Evolutionary conservation across 805 yeast species (phyloP).

Genomic region (Yamadazyma insecticola): DNA sequence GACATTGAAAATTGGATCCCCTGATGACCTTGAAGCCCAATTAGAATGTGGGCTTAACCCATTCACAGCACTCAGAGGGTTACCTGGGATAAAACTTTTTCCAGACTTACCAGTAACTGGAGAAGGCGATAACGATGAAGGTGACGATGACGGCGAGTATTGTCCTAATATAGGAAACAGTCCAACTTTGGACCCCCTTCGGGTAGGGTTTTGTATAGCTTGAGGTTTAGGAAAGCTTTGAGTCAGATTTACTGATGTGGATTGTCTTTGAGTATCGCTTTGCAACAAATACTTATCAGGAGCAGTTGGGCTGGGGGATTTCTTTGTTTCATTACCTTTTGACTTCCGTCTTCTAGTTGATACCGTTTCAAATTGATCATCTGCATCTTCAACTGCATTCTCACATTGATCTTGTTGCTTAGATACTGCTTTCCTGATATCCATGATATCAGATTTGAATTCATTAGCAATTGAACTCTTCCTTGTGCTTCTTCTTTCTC

Average conservation of each 20-base stretch:
- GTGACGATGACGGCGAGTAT: too few relatives aligned
- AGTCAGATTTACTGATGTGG: too few relatives aligned
- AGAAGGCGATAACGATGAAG: too few relatives aligned
- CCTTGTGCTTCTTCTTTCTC: slow-evolving; percentile 15
- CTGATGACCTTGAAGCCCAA: slow-evolving; percentile 20
- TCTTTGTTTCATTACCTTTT: slow-evolving; percentile 1
- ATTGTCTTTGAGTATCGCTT: too few relatives aligned
- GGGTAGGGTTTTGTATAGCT: too few relatives aligned
- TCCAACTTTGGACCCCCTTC: too few relatives aligned
- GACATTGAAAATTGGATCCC: slow-evolving; percentile 8
- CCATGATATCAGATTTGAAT: slow-evolving; percentile 13
- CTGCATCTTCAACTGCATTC: slow-evolving; percentile 15
- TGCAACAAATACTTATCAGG: too few relatives aligned
- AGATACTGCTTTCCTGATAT: slow-evolving; percentile 20
- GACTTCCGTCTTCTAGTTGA: slow-evolving; percentile 11
- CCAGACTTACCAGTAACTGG: too few relatives aligned
- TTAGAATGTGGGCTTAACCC: slow-evolving; percentile 23
- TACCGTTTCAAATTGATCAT: slow-evolving; percentile 24
- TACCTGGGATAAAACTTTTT: too few relatives aligned
- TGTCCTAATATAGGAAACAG: too few relatives aligned
- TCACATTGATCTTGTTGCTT: slow-evolving; percentile 15
- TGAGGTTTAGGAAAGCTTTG: too few relatives aligned
- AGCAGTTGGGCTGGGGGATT: slow-evolving; percentile 7
- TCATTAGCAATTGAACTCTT: slow-evolving; percentile 19
- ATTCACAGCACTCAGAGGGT: neutral